Conservation (phyloP, 1,284 basidiomycete species). For the Austroboletus niveus region DNA sequence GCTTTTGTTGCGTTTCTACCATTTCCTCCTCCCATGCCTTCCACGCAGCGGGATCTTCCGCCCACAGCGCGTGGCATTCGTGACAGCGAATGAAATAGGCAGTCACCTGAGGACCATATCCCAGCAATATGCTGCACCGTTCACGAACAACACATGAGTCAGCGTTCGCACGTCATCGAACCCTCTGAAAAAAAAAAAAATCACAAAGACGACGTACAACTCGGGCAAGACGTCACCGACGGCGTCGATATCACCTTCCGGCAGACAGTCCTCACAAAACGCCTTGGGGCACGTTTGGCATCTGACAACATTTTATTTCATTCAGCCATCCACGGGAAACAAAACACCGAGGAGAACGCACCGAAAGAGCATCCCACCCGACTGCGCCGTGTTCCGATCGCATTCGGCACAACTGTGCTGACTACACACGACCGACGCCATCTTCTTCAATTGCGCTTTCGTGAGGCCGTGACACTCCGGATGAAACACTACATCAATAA, state of each 20-base stretch:
- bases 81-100: conserved; percentile 51
- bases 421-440: conserved; percentile 36
- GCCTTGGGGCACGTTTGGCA: conserved; percentile 59
- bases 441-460: conserved; percentile 24
- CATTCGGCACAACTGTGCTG: conserved; percentile 53
- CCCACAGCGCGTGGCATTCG: conserved; percentile 40
- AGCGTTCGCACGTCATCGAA: conserved; percentile 1
- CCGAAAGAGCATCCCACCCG: conserved; percentile 54
- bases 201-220: conserved; percentile 40
- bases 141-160: conserved; percentile 1
- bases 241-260: conserved; percentile 45
- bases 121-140: conserved; percentile 37
- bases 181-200: not conserved
- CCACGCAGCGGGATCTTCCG: conserved; percentile 30
- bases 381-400: conserved; percentile 38
- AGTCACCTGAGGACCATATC: conserved; percentile 33
- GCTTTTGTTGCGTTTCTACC: conserved; percentile 33
- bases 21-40: conserved; percentile 41
- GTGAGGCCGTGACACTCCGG: conserved; percentile 42
- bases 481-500: conserved; percentile 47
- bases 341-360: conserved; percentile 14
- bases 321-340: not conserved
- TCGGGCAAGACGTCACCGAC: conserved; percentile 56
- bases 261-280: conserved; percentile 61
- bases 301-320: conserved; percentile 26